Percentiles rank a stretch among this genome's conserved stretches.
Evolutionary conservation across 441 rosid species (phyloP).

Genomic region (Adansonia rubrostipa): DNA sequence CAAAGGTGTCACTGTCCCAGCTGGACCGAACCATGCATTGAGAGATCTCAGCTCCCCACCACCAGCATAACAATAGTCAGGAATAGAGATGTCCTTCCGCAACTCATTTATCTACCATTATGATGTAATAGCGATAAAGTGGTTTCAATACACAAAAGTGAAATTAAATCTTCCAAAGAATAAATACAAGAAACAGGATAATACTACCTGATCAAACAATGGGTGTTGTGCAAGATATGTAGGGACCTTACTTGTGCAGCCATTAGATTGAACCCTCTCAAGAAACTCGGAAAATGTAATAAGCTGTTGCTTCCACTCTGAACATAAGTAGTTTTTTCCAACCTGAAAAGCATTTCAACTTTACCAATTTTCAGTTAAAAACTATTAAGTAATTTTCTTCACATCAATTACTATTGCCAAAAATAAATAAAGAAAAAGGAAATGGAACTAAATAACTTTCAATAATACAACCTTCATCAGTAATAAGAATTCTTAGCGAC

Average conservation of each 20-base stretch:
- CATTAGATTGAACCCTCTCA: constrained; percentile 64
- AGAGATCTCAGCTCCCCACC: constrained; percentile 87
- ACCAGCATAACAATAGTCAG: constrained; percentile 61
- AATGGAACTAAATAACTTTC: constrained; percentile 4
- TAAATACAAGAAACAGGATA: constrained; percentile 6
- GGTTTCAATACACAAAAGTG: constrained; percentile 17
- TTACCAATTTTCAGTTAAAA: constrained; percentile 55
- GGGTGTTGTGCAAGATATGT: constrained; percentile 97
- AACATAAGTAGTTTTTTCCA: constrained; percentile 85
- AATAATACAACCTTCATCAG: not conserved
- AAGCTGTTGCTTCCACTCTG: constrained; percentile 97
- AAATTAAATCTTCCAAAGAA: constrained; percentile 1
- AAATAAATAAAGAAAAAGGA: not conserved
- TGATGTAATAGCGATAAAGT: constrained; percentile 11
- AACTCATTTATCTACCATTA: constrained; percentile 78
- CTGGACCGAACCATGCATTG: constrained; percentile 98
- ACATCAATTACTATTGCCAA: not conserved
- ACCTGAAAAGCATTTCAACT: constrained; percentile 74
- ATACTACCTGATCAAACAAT: constrained; percentile 85
- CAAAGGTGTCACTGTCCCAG: constrained; percentile 91
- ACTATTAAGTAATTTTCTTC: not conserved
- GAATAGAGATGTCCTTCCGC: constrained; percentile 65
- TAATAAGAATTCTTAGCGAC: not conserved
- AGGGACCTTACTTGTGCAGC: constrained; percentile 46
- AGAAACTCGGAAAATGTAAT: constrained; percentile 89